Base-by-base conservation (phyloP, 1,284 basidiomycete species). In the Heterobasidion occidentale region DNA sequence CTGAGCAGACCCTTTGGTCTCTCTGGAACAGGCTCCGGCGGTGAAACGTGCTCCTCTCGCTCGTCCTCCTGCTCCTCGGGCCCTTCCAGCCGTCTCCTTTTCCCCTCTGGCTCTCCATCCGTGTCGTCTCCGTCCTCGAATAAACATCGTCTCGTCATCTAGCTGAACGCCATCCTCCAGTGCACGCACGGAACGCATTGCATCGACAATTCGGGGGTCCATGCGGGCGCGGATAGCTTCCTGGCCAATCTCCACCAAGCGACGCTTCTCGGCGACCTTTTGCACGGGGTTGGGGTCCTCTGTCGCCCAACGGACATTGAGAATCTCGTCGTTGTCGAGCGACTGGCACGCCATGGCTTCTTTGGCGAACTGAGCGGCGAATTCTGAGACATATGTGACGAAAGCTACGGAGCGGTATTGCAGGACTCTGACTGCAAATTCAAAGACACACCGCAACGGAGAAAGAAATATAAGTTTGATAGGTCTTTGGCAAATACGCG, bases 291-390 rank as follows among this genome's bases (percentile, higher is more conserved):
- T 97, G 2, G 94, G 94, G 68, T 98, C 94, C 69, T 96, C 94
- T 0, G 94, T 97, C 47, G 94, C 94, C 94, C 94, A 98, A 55
- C 94, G 86, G 48, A 98, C 93, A 71, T 99, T 99, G 61, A 99
- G 81, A 62, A 98, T 94, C 71, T 99, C 97, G 70, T 98, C 92
- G 65, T 95, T 92, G 71, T 99, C 96, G 62, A 99, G 78, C 27
- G 93, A 96, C 72, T 99, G 97, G 71, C 95, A 94, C 47, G 94
- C 92, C 97, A 99, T 99, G 1, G 97, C 86, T 72, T 99, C 97
- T 69, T 98, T 98, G 15, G 96, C 97, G 68, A 99, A 99, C 67
- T 97, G 93, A 1, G 94, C 97, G 62, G 85, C 76, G 56, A 88
- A 67, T 68, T 99, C 96, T 46, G 82, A 81, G 54, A 87, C 83